Percentiles rank a stretch among this genome's conserved stretches.
These are phyloP conservation scores for Candida manassasensis DNA, from an alignment of 805 yeast genomes.

Conservation along the genomic window DNA sequence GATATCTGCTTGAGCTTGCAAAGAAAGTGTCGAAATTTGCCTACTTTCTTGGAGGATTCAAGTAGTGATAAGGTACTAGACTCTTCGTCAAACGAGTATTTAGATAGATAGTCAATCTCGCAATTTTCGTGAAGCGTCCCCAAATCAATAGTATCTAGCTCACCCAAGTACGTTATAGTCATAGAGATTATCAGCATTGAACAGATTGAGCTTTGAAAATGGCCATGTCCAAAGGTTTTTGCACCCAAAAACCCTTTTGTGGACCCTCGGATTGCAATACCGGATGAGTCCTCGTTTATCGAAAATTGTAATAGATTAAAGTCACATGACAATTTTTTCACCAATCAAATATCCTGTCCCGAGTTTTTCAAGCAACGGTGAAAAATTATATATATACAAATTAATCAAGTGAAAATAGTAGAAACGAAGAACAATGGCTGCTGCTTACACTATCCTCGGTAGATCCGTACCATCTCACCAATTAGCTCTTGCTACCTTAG, in stretches of 20 bases:
- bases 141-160: slow-evolving; percentile 8
- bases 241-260: slow-evolving; percentile 1
- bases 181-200: too few relatives aligned
- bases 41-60: too few relatives aligned
- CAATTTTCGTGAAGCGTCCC: slow-evolving; percentile 9
- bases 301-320: not conserved
- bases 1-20: too few relatives aligned
- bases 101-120: slow-evolving; percentile 1
- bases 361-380: not conserved
- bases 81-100: not conserved
- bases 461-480: slow-evolving; percentile 78
- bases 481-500: slow-evolving; percentile 78
- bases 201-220: too few relatives aligned
- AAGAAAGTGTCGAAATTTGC: too few relatives aligned
- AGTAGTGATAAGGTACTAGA: too few relatives aligned
- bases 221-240: not conserved
- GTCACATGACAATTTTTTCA: not conserved
- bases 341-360: slow-evolving; percentile 1
- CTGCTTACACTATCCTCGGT: slow-evolving; percentile 81
- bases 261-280: not conserved
- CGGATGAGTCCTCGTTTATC: not conserved
- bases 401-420: not conserved
- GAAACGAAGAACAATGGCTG: slow-evolving; percentile 57
- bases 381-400: not conserved
- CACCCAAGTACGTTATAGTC: not conserved